Conservation (phyloP, 2,329 filamentous ascomycete species). For the Alternaria gaisen region DNA sequence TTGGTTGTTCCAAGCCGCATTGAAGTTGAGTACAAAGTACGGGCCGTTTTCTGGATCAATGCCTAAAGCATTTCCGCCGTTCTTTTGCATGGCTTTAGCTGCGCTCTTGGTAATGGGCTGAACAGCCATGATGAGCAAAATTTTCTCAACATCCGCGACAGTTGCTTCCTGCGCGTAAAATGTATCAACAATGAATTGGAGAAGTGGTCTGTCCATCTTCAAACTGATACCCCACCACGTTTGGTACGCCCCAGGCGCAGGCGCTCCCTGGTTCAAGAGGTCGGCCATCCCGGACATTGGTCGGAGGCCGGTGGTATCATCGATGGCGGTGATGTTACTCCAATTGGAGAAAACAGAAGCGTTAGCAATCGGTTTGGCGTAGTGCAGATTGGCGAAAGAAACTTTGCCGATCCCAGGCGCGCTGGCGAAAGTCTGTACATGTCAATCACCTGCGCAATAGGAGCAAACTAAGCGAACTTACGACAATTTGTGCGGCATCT, state of each 20-base stretch:
- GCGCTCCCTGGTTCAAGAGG: slow-evolving; percentile 22
- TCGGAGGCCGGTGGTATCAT: slow-evolving; percentile 32
- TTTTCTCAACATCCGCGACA: slow-evolving; percentile 23
- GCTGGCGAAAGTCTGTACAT: slow-evolving; percentile 33
- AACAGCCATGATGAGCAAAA: slow-evolving; percentile 27
- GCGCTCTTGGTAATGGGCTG: slow-evolving; percentile 25
- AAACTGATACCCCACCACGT: slow-evolving; percentile 33
- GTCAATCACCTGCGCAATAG: not conserved
- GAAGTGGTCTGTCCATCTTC: slow-evolving; percentile 26
- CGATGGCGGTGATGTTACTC: slow-evolving; percentile 31
- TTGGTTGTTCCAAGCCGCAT: slow-evolving; percentile 15
- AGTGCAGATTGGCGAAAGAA: slow-evolving; percentile 29
- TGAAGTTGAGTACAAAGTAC: slow-evolving; percentile 26
- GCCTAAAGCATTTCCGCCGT: slow-evolving; percentile 38
- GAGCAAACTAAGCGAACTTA: slow-evolving; percentile 5
- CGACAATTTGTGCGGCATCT: slow-evolving; percentile 32
- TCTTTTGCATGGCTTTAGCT: slow-evolving; percentile 23
- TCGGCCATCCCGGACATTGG: slow-evolving; percentile 30
- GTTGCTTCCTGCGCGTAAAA: slow-evolving; percentile 25
- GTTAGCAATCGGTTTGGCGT: slow-evolving; percentile 34
- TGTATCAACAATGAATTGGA: slow-evolving; percentile 20
- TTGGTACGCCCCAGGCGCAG: slow-evolving; percentile 16
- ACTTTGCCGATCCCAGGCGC: slow-evolving; percentile 26
- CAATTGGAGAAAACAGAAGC: slow-evolving; percentile 36
- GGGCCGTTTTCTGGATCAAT: slow-evolving; percentile 26